phyloP scores from a whole-genome alignment of 768 basidiomycete genomes.

The Russula vinacea region DNA sequence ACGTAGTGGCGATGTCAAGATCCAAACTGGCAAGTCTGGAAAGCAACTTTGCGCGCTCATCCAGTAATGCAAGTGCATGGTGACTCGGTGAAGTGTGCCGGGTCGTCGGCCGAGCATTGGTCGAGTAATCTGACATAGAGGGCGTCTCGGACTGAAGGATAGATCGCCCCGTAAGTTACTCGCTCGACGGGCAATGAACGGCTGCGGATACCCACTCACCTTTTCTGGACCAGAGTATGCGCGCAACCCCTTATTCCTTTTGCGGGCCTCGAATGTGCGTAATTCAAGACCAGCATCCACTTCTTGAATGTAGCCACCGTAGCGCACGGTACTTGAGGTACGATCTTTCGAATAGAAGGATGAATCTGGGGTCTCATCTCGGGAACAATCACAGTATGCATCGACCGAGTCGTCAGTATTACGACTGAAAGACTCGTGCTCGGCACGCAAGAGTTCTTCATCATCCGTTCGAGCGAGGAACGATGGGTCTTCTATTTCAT shows the following conservation, averaged over 20 bases:
- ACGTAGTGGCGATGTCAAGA: slow-evolving; percentile 6
- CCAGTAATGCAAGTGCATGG: slow-evolving; percentile 50
- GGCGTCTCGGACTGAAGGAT: slow-evolving; percentile 3
- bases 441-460: slow-evolving; percentile 19
- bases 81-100: slow-evolving; percentile 42
- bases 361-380: slow-evolving; percentile 11
- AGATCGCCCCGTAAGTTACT: background rate
- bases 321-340: slow-evolving; percentile 41
- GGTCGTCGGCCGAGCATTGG: slow-evolving; percentile 31
- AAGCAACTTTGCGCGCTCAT: slow-evolving; percentile 55
- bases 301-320: slow-evolving; percentile 51
- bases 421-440: slow-evolving; percentile 15
- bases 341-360: slow-evolving; percentile 13
- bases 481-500: slow-evolving; percentile 47
- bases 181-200: slow-evolving; percentile 3
- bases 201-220: slow-evolving; percentile 7
- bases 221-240: slow-evolving; percentile 11
- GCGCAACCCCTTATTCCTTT: slow-evolving; percentile 5
- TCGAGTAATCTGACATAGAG: slow-evolving; percentile 6
- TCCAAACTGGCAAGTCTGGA: slow-evolving; percentile 52
- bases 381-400: slow-evolving; percentile 31
- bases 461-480: slow-evolving; percentile 32
- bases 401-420: slow-evolving; percentile 19
- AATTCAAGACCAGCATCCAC: slow-evolving; percentile 55
- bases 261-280: slow-evolving; percentile 40